Evolutionary conservation across 371 early-diverging fungal genomes (phyloP).

Genomic region (Mycotypha africana): DNA sequence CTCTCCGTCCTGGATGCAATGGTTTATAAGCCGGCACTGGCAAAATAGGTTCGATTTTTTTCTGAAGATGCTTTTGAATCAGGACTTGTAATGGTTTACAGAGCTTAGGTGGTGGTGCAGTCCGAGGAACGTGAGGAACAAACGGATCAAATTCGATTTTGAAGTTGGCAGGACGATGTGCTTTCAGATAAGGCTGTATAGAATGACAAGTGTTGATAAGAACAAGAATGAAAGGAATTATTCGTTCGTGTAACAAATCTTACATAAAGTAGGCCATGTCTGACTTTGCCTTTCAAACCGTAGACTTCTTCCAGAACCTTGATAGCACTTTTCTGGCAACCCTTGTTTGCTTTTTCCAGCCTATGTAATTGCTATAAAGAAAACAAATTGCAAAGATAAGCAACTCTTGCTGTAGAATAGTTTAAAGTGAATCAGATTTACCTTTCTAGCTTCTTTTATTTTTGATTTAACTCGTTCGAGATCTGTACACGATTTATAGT

Average conservation of each 20-base stretch:
- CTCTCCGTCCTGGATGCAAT: conserved; percentile 35
- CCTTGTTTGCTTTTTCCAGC: conserved; percentile 32
- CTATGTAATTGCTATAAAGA: conserved; percentile 21
- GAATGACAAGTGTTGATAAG: neutral
- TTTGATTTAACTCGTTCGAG: conserved; percentile 26
- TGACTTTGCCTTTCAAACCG: conserved; percentile 35
- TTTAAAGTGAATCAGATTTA: conserved; percentile 1
- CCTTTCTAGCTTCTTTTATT: conserved; percentile 32
- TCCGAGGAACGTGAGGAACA: conserved; percentile 32
- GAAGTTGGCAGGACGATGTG: conserved; percentile 10
- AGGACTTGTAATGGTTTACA: conserved; percentile 24
- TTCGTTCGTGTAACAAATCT: neutral
- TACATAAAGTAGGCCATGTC: conserved; percentile 29
- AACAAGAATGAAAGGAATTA: neutral
- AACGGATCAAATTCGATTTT: conserved; percentile 21
- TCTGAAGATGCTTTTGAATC: conserved; percentile 10
- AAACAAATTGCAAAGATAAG: neutral
- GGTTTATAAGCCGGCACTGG: conserved; percentile 38
- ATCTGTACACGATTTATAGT: conserved; percentile 27
- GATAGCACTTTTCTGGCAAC: conserved; percentile 20
- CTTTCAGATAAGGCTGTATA: conserved; percentile 25
- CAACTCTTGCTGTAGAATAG: neutral
- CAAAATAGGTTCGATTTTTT: conserved; percentile 24
- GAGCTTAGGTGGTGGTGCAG: conserved; percentile 38
- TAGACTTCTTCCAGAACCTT: conserved; percentile 34